Conservation (phyloP, 1,284 basidiomycete genomes). For the Apiotrichum mycotoxinovorans region DNA sequence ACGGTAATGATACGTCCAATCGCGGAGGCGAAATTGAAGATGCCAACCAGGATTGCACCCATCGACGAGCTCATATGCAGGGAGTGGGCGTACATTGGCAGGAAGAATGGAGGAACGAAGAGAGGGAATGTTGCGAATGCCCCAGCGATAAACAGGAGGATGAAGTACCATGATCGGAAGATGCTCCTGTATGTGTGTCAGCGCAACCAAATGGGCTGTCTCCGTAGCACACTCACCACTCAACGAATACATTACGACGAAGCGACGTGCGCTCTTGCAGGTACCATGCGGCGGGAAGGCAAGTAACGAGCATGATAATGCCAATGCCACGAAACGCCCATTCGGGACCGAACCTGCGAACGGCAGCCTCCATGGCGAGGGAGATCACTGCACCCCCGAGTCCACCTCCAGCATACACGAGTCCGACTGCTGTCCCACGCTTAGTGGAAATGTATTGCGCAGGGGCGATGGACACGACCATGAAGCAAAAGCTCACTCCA, state of each 20-base stretch:
- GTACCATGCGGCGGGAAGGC: slow-evolving; percentile 16
- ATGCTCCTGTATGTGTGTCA: slow-evolving; percentile 20
- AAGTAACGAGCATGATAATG: slow-evolving; percentile 4
- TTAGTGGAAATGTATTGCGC: slow-evolving; percentile 38
- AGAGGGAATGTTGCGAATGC: slow-evolving; percentile 44
- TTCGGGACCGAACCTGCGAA: slow-evolving; percentile 29
- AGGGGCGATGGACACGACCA: slow-evolving; percentile 21
- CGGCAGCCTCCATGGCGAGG: slow-evolving; percentile 31
- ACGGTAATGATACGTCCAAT: slow-evolving; percentile 29
- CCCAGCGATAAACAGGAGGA: slow-evolving; percentile 34
- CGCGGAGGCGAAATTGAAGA: slow-evolving; percentile 33
- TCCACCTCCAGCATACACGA: slow-evolving; percentile 42
- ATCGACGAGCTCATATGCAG: slow-evolving; percentile 30
- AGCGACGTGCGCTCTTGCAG: slow-evolving; percentile 7
- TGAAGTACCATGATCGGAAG: slow-evolving; percentile 37
- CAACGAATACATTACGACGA: slow-evolving; percentile 2
- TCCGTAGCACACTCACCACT: slow-evolving; percentile 7
- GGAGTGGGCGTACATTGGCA: slow-evolving; percentile 42
- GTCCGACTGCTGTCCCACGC: slow-evolving; percentile 39
- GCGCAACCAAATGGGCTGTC: too few species aligned
- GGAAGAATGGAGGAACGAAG: slow-evolving; percentile 47
- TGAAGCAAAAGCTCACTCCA: slow-evolving; percentile 27
- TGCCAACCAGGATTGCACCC: slow-evolving; percentile 29
- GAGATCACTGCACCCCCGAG: slow-evolving; percentile 42
- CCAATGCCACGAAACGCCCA: slow-evolving; percentile 20